These are phyloP conservation scores for Suhomyces kilbournensis DNA, from an alignment of 805 yeast genomes.

Conservation along the genomic window DNA sequence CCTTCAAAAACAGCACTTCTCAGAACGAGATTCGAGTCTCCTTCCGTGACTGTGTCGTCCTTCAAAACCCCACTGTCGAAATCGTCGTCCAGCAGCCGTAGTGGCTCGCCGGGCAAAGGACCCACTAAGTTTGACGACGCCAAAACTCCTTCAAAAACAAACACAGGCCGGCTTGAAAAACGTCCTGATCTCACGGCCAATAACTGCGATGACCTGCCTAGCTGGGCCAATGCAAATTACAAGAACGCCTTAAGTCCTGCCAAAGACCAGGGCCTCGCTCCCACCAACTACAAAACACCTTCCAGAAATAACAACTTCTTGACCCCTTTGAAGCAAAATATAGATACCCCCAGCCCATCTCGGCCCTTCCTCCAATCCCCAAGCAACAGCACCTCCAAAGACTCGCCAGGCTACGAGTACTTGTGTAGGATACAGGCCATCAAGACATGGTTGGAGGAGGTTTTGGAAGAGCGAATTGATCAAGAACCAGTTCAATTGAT, in stretches of 20 bases:
- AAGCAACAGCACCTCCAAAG: constrained; percentile 24
- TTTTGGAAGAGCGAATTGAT: constrained; percentile 57
- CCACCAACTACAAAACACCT: background rate
- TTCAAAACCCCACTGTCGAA: constrained; percentile 33
- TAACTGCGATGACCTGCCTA: constrained; percentile 12
- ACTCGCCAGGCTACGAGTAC: constrained; percentile 60
- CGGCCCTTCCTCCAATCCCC: constrained; percentile 28
- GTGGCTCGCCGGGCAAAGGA: constrained; percentile 12
- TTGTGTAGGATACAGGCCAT: constrained; percentile 78
- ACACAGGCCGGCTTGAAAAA: background rate
- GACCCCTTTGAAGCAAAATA: constrained; percentile 11
- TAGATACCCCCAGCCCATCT: constrained; percentile 9
- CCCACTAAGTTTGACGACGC: background rate
- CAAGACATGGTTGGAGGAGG: constrained; percentile 72
- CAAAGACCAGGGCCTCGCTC: background rate
- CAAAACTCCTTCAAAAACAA: background rate
- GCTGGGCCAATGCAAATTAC: constrained; percentile 22
- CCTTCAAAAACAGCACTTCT: constrained; percentile 27
- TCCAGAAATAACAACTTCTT: background rate
- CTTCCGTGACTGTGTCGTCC: constrained; percentile 42
- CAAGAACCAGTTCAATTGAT: constrained; percentile 55
- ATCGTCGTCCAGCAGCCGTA: constrained; percentile 16
- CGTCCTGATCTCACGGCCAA: constrained; percentile 7
- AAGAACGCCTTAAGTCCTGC: constrained; percentile 14
- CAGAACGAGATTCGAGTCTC: constrained; percentile 35